Evolutionary conservation across 306 rosid genomes (phyloP), one percentile per base, ranked within the genome.

Genomic region (Abrus precatorius): DNA sequence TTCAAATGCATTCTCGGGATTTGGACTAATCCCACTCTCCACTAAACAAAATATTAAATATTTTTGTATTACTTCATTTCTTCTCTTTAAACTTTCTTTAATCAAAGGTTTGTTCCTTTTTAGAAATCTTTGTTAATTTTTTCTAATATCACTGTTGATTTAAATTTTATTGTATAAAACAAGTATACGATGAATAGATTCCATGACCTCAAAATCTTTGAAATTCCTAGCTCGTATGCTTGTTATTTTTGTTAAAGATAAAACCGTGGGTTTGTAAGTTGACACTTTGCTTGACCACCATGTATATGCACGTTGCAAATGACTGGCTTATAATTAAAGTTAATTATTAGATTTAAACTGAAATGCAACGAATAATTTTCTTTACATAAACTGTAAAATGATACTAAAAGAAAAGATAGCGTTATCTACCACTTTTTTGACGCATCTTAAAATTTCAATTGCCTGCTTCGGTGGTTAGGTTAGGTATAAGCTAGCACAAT

Each of bases 361-460:
- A 41, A 28, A 55, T 43, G 20, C 59, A 66, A 72, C 10, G 41
- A 5, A 1, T 10, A 11, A n/a, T 12, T 6, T 64, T 47, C 27
- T 52, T 73, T 11, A 9, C 14, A 38, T 36, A 40, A 38, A 33
- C 75, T 14, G 44, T 7, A 33, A 45, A 74, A 41, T 7, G 13
- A 62, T 30, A 27, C 47, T 80, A 40, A 52, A 72, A 43, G 34
- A 20, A 40, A 48, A 68, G 47, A 33, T 68, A 75, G 85, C 75
- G 85, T 13, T 59, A 81, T 82, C 85, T 59, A 68, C 38, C 81
- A 68, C 14, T 29, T 34, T 11, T 57, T 32, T 67, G 49, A 82
- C 67, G 79, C 55, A 57, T 56, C 50, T 68, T 57, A 60, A 48
- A 60, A 56, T 65, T 75, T 75, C 49, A 82, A 82, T 38, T 59